These are phyloP conservation scores for Cenchrus fungigraminus DNA, from an alignment of 176 grass and related monocot species.

Conservation along the genomic window DNA sequence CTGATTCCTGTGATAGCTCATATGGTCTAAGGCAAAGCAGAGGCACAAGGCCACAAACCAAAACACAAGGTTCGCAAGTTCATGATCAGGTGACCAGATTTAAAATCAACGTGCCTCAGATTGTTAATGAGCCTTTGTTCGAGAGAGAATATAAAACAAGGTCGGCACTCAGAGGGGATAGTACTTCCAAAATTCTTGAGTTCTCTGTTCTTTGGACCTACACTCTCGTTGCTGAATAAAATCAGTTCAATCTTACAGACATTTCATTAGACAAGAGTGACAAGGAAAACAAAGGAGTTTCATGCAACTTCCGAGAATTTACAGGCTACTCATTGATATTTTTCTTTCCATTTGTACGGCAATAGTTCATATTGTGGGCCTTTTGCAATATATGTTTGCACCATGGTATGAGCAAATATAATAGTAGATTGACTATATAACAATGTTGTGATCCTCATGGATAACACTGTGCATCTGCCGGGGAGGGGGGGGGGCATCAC, in stretches of 20 bases:
- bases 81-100: not conserved
- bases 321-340: not conserved
- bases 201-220: conserved; percentile 2
- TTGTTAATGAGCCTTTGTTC: not conserved
- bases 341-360: not conserved
- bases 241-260: not conserved
- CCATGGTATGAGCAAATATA: not conserved
- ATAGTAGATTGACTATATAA: conserved; percentile 7
- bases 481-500: conserved; percentile 34
- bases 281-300: not conserved
- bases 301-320: not conserved
- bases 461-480: not conserved
- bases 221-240: not conserved
- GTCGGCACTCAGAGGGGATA: not conserved
- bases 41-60: not conserved
- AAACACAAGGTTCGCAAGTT: not conserved
- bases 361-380: not conserved
- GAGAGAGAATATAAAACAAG: not conserved
- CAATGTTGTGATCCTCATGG: not conserved
- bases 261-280: not conserved
- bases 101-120: not conserved
- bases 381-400: not conserved
- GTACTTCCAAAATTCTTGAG: not conserved
- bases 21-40: not conserved
- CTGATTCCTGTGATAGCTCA: not conserved